Conservation (phyloP, 306 rosid genomes). For the Pyrus communis region DNA sequence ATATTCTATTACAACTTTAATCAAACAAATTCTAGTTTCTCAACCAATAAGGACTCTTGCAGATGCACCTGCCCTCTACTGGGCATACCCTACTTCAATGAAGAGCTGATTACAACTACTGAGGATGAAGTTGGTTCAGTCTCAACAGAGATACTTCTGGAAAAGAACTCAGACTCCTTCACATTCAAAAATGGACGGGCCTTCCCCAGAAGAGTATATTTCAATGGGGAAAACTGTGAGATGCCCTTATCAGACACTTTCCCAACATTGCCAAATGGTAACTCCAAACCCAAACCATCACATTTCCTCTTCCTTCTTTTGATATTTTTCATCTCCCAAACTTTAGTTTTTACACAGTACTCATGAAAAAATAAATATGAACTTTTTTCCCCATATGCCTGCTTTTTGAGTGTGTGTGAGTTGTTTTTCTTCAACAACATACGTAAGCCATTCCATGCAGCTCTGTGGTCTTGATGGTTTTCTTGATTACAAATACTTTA, state of each 20-base stretch:
- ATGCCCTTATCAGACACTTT: conserved; percentile 65
- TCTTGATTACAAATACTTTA: not conserved
- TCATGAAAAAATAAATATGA: not conserved
- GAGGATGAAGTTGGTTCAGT: conserved; percentile 33
- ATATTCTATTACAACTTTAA: not conserved
- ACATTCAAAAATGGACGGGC: conserved; percentile 70
- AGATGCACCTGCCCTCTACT: conserved; percentile 66
- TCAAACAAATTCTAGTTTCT: not conserved
- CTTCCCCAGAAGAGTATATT: conserved; percentile 68
- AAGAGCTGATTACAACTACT: conserved; percentile 32
- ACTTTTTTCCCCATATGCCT: not conserved
- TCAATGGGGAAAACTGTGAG: conserved; percentile 64
- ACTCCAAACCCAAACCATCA: conserved; percentile 11
- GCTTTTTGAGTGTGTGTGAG: too few species aligned
- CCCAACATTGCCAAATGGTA: conserved; percentile 56
- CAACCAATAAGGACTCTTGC: conserved; percentile 8
- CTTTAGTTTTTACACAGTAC: not conserved
- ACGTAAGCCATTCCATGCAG: not conserved
- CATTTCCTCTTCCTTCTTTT: conserved; percentile 2
- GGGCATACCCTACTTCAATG: conserved; percentile 61
- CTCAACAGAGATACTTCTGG: conserved; percentile 50
- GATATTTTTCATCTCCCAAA: conserved; percentile 7
- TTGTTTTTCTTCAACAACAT: too few species aligned
- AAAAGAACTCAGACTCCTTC: conserved; percentile 46
- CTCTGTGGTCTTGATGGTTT: not conserved